Evolutionary conservation across 2,329 filamentous ascomycete genomes (phyloP).

Genomic region (Apiospora pterosperma): DNA sequence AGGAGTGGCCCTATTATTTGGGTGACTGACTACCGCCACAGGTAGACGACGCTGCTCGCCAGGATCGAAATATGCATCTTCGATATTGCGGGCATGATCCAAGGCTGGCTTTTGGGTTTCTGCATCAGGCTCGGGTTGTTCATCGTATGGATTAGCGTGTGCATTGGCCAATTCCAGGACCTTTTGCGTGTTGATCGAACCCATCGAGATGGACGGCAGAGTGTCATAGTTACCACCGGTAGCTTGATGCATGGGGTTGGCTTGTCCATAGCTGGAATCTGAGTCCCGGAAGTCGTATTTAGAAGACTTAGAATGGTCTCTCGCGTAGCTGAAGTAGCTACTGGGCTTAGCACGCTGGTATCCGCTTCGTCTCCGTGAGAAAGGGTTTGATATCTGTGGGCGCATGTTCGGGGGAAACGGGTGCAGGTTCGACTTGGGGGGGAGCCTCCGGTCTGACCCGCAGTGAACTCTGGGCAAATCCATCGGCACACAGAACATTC

Average conservation of each 20-base stretch:
- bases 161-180: not conserved
- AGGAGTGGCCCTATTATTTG: slow-evolving; percentile 11
- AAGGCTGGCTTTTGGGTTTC: not conserved
- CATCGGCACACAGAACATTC: slow-evolving; percentile 5
- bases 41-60: not conserved
- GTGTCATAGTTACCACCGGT: not conserved
- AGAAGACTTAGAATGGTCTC: slow-evolving; percentile 14
- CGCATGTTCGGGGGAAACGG: not conserved
- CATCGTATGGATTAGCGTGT: not conserved
- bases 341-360: slow-evolving; percentile 8
- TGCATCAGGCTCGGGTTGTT: not conserved
- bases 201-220: not conserved
- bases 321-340: slow-evolving; percentile 9
- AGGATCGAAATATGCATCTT: not conserved
- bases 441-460: slow-evolving; percentile 8
- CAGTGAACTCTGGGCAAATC: slow-evolving; percentile 15
- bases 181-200: not conserved
- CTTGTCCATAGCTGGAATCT: slow-evolving; percentile 9
- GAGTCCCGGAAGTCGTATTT: slow-evolving; percentile 29
- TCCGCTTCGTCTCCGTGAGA: slow-evolving; percentile 5
- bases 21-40: not conserved
- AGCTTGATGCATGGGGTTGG: not conserved
- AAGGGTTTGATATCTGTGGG: slow-evolving; percentile 15
- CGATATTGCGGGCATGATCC: not conserved
- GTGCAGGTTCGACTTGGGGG: not conserved